phyloP scores from a whole-genome alignment of 768 basidiomycete genomes.

The Lyophyllum shimeji region DNA sequence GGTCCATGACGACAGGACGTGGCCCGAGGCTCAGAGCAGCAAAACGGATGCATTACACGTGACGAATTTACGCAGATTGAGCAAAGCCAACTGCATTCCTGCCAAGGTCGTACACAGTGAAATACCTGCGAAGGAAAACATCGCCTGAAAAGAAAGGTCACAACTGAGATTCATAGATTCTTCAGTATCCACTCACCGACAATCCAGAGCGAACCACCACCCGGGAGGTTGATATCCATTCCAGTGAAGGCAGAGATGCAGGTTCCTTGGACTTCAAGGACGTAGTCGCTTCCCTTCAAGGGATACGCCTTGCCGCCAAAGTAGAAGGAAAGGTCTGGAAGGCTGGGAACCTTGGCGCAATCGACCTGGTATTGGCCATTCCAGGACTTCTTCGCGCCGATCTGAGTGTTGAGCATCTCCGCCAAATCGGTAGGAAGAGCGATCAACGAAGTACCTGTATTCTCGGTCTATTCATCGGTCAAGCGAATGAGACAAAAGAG shows the following conservation, averaged over 20 bases:
- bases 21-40: conserved; percentile 1
- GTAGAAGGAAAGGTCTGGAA: conserved; percentile 84
- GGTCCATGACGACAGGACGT: neutral
- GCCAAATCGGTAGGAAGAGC: conserved; percentile 92
- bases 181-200: conserved; percentile 53
- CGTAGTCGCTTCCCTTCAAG: conserved; percentile 82
- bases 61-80: conserved; percentile 22
- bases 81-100: conserved; percentile 86
- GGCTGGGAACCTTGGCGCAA: conserved; percentile 77
- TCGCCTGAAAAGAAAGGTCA: conserved; percentile 50
- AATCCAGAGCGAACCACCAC: conserved; percentile 83
- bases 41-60: conserved; percentile 15
- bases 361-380: conserved; percentile 94
- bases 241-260: conserved; percentile 95
- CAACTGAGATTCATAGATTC: neutral
- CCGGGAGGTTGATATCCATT: conserved; percentile 84
- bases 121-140: conserved; percentile 89
- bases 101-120: conserved; percentile 85
- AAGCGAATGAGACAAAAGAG: neutral
- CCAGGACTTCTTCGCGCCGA: conserved; percentile 94
- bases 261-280: conserved; percentile 86
- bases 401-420: conserved; percentile 95
- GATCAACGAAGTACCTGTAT: conserved; percentile 92
- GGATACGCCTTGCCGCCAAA: conserved; percentile 81
- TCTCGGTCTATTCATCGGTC: conserved; percentile 36